These are phyloP conservation scores for Populus davidiana DNA, from an alignment of 345 rosid genomes.

Conservation along the genomic window DNA sequence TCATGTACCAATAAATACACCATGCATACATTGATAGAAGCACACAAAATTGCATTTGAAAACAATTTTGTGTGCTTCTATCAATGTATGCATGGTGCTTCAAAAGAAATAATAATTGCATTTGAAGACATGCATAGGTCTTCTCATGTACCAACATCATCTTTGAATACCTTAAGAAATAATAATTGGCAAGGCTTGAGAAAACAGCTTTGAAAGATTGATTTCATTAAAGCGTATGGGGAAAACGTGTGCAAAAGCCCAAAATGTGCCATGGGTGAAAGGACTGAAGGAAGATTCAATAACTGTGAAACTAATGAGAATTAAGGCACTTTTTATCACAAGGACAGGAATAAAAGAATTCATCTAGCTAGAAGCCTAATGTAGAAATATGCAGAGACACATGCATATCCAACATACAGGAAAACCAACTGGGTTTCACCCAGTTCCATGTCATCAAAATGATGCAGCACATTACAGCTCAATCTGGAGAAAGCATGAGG, in stretches of 20 bases:
- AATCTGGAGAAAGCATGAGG: not conserved
- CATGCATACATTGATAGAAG: not conserved
- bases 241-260: not conserved
- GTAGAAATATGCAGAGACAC: not conserved
- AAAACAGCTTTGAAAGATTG: not conserved
- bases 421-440: not conserved
- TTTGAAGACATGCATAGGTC: too few relatives aligned
- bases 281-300: not conserved
- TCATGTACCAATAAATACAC: not conserved
- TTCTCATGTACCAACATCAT: too few relatives aligned
- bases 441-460: not conserved
- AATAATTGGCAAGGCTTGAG: not conserved
- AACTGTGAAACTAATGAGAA: not conserved
- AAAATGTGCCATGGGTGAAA: not conserved
- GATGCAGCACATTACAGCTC: not conserved
- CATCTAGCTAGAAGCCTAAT: not conserved
- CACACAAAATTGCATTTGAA: not conserved
- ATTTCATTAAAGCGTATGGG: not conserved
- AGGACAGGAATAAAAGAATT: too few relatives aligned
- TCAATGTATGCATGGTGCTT: too few relatives aligned
- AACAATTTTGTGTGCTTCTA: too few relatives aligned
- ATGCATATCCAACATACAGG: too few relatives aligned
- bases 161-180: not conserved
- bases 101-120: too few relatives aligned
- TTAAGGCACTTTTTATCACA: not conserved